phyloP scores from a whole-genome alignment of 805 yeast genomes.

The Saturnispora serradocipensis region DNA sequence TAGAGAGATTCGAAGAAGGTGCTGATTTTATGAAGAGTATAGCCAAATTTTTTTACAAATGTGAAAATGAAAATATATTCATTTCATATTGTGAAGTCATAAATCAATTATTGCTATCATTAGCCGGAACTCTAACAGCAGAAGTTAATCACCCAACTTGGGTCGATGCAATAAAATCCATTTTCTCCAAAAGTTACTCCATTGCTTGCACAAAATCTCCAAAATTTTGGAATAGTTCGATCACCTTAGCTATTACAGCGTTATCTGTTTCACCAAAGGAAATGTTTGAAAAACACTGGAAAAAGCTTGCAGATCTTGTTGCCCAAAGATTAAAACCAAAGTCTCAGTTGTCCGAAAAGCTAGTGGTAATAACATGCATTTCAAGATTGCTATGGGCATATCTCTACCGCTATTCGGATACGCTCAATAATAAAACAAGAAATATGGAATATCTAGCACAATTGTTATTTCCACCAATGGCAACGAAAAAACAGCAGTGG shows the following conservation, averaged over 20 bases:
- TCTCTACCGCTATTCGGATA: conserved; percentile 76
- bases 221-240: conserved; percentile 57
- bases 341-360: conserved; percentile 36
- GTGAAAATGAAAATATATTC: conserved; percentile 56
- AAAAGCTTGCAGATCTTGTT: conserved; percentile 52
- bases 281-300: conserved; percentile 67
- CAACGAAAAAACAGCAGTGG: conserved; percentile 66
- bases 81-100: conserved; percentile 82
- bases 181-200: conserved; percentile 42
- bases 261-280: conserved; percentile 76
- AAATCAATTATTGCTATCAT: conserved; percentile 62
- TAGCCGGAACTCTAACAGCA: conserved; percentile 81
- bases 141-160: conserved; percentile 95
- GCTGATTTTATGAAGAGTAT: conserved; percentile 84
- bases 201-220: conserved; percentile 34
- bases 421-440: conserved; percentile 78
- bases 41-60: conserved; percentile 67
- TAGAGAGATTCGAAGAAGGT: conserved; percentile 85
- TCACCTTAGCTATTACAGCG: conserved; percentile 60
- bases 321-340: conserved; percentile 59
- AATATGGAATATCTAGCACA: conserved; percentile 59
- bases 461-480: conserved; percentile 40
- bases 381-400: conserved; percentile 86
- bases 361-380: conserved; percentile 52
- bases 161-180: conserved; percentile 67